A percentile compares a stretch with the other conserved stretches of the same genome.
phyloP scores from a whole-genome alignment of 1,284 basidiomycete species.

The Trichosporon sp. region DNA sequence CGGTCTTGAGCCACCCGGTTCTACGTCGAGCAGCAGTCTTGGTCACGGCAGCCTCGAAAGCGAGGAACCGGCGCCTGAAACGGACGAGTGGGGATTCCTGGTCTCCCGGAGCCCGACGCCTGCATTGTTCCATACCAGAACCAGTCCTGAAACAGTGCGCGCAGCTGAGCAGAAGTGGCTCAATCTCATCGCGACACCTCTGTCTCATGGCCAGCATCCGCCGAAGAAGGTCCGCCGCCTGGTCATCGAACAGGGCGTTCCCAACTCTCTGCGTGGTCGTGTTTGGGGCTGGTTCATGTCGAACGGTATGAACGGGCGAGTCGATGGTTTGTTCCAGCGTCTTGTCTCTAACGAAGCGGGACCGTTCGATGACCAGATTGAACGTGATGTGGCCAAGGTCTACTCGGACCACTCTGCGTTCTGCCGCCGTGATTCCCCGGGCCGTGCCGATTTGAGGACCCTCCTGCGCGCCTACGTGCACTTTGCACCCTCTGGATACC shows the following conservation, averaged over 20 bases:
- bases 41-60: not conserved
- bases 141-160: slow-evolving; percentile 38
- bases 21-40: not conserved
- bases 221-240: slow-evolving; percentile 82
- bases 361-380: slow-evolving; percentile 63
- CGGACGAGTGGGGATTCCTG: slow-evolving; percentile 56
- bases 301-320: slow-evolving; percentile 69
- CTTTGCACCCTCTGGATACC: slow-evolving; percentile 69
- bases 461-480: slow-evolving; percentile 50
- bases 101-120: slow-evolving; percentile 43
- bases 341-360: slow-evolving; percentile 66
- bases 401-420: slow-evolving; percentile 54
- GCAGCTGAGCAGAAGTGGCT: slow-evolving; percentile 59
- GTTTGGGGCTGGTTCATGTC: slow-evolving; percentile 78
- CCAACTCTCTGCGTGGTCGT: slow-evolving; percentile 77
- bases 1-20: slow-evolving; percentile 20
- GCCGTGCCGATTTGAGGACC: slow-evolving; percentile 49
- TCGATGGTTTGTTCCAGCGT: slow-evolving; percentile 71
- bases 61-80: slow-evolving; percentile 37
- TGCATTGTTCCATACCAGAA: slow-evolving; percentile 46
- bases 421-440: slow-evolving; percentile 39
- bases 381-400: slow-evolving; percentile 62
- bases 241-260: slow-evolving; percentile 73
- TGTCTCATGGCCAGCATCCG: slow-evolving; percentile 69
- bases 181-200: slow-evolving; percentile 65